Evolutionary conservation across 495 filamentous ascomycete species (phyloP), one percentile per base, ranked within the genome.

Genomic region (Beverwykella pulmonaria): DNA sequence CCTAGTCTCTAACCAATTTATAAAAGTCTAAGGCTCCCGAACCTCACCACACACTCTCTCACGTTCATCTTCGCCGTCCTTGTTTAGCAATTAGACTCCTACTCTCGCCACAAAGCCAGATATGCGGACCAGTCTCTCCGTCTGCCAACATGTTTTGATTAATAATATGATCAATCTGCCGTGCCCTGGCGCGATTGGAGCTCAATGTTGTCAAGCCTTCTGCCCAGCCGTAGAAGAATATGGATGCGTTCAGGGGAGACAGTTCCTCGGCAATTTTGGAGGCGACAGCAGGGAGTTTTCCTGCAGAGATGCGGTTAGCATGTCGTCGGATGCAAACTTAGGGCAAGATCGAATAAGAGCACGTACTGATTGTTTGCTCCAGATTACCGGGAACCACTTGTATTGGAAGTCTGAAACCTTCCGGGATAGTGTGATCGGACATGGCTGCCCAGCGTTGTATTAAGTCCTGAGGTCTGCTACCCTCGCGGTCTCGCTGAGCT

Each of bases 171-270:
- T 90, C 86, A 57, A 91, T 85, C 41, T 84, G 79, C 67, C 84
- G 90, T 19, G 83, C 84, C 26, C 87, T 84, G 0, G 81, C 81
- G 10, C 86, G 81, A 71, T 91, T 91, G 53, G 84, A 86, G 14
- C 86, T 87, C 58, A 91, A 79, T 1, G 89, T 91, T 32, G 85
- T 88, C 32, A 82, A 67, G 0, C 79, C 79, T 3, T 77, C 76
- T 36, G 77, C 78, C 88, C 88, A 91, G 9, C 89, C 88, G 68
- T 85, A 86, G 67, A 90, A 76, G 69, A 91, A 90, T 12, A 90
- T 88, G 41, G 84, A 84, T 46, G 79, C 72, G 67, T 91, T 91
- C 53, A 91, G 87, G 39, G 82, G 78, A 4, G 82, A 83, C 53
- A 91, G 73, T 20, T 81, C 76, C 10, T 54, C 53, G 17, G 39